These are phyloP conservation scores for Westerdykella aurantiaca DNA, from an alignment of 2,329 filamentous ascomycete species.

Conservation along the genomic window DNA sequence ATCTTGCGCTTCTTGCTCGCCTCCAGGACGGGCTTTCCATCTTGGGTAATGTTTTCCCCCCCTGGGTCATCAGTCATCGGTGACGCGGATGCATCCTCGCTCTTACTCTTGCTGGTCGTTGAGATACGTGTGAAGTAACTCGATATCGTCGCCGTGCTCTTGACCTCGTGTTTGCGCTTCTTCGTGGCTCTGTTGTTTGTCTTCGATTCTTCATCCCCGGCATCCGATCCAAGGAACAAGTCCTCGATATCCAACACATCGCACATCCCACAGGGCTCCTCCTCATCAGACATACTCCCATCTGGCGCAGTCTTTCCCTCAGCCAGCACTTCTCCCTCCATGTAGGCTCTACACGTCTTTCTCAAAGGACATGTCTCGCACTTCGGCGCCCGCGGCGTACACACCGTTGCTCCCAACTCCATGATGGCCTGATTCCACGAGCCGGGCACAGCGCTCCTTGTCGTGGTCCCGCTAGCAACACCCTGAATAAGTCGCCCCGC, in stretches of 20 bases:
- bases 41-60: background rate
- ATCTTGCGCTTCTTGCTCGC: constrained; percentile 22
- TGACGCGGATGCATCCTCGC: background rate
- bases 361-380: constrained; percentile 41
- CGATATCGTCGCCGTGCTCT: constrained; percentile 23
- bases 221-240: constrained; percentile 10
- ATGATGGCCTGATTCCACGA: constrained; percentile 61
- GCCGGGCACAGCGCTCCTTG: constrained; percentile 49
- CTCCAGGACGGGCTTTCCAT: background rate
- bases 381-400: constrained; percentile 51
- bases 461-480: constrained; percentile 37
- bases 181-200: constrained; percentile 7
- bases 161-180: constrained; percentile 19
- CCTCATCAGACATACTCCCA: constrained; percentile 19
- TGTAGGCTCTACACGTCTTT: constrained; percentile 27
- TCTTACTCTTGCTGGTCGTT: constrained; percentile 9
- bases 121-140: constrained; percentile 24
- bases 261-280: constrained; percentile 28
- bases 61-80: constrained; percentile 6
- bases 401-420: constrained; percentile 60
- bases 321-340: constrained; percentile 23
- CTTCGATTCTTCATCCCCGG: constrained; percentile 10
- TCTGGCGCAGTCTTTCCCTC: constrained; percentile 8
- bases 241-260: constrained; percentile 28
- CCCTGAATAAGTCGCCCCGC: constrained; percentile 50